Base-by-base conservation (phyloP, 1,284 basidiomycete genomes). In the Hemileccinum hortonii region DNA sequence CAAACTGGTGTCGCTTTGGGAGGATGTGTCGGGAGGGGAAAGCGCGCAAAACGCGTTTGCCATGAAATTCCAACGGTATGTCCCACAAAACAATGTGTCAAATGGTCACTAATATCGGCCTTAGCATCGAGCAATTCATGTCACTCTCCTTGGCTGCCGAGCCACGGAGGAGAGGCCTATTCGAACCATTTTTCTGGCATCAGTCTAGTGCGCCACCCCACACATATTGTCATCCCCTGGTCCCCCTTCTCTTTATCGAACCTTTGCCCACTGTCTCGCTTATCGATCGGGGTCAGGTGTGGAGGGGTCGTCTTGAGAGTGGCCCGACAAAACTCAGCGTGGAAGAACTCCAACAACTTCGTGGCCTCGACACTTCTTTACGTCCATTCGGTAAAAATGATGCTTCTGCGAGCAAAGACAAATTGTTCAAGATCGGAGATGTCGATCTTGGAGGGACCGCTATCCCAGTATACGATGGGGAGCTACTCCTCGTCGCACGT, bases 81-180 rank as follows among this genome's bases (percentile, higher is more conserved):
- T 59, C 26, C 3, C 26, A 36, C 47, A 16, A 12, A 15, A 21
- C 41, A 10, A 47, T n/a, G 38, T 16, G 10, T 56, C 43, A 22
- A 22, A 44, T 50, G 50, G 22, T 47, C 11, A 10, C 29, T 66
- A 39, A 63, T 44, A 52, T 33, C 19, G 41, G 42, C 32, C 11
- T n/a, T 49, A 90, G 88, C n/a, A 72, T 89, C 53, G 83, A 89
- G 15, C 85, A 89, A 55, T 90, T 88, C 61, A 86, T 88, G 79
- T 82, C 85, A 0, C 75, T 90, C 12, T 92, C 90, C 3, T 69
- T 90, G 38, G 83, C 85, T 24, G 82, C 84, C 15, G 90, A 92
- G 61, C 82, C 88, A 14, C 78, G 82, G 19, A 75, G 82, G 19
- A 85, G 79, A 61, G 85, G 87, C 6, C 69, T 86, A 10, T 90